Evolutionary conservation across 2,329 filamentous ascomycete genomes (phyloP), one percentile per base, ranked within the genome.

Genomic region (Fusarium sp.): DNA sequence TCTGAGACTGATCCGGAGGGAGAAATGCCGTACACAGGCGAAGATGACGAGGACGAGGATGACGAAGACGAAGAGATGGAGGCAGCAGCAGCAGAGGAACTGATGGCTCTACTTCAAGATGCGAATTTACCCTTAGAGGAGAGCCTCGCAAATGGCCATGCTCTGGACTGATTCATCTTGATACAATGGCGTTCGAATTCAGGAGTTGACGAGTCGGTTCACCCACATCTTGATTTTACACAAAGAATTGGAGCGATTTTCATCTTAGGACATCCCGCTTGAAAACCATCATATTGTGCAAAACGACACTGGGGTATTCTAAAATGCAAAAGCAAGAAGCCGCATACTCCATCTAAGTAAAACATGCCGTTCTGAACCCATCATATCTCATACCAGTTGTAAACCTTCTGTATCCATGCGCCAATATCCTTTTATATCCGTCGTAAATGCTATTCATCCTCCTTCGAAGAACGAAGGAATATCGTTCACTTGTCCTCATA

Each of bases 251-350:
- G 20, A n/a, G 42, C 32, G 13, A 36, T 38, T 45, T 38, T n/a
- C 30, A 38, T 58, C 56, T 20, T 10, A 38, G 55, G 20, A 17
- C 20, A 38, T 51, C 24, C 42, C 34, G 22, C 39, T 47, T 18
- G 22, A 34, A 20, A 67, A 67, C 26, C 20, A 52, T 68, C 57
- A 30, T 60, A 62, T 68, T 68, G 39, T 68, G 60, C 68, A 57
- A 72, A 75, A 47, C 34, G 70, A 76, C 68, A 70, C 42, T 68
- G 74, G 77, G 77, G 77, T 78, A 78, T 78, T 78, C 66, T 78
- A 75, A 78, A 78, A 60, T 70, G 72, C 75, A 77, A 75, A 78
- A 73, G 48, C 70, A 72, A 64, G 56, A 72, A 70, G 47, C 60
- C 70, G 57, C 58, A 56, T 62, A 69, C 66, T 72, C 64, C 66